Evolutionary conservation across 176 grass and related monocot species (phyloP).

Genomic region (Ensete ventricosum): DNA sequence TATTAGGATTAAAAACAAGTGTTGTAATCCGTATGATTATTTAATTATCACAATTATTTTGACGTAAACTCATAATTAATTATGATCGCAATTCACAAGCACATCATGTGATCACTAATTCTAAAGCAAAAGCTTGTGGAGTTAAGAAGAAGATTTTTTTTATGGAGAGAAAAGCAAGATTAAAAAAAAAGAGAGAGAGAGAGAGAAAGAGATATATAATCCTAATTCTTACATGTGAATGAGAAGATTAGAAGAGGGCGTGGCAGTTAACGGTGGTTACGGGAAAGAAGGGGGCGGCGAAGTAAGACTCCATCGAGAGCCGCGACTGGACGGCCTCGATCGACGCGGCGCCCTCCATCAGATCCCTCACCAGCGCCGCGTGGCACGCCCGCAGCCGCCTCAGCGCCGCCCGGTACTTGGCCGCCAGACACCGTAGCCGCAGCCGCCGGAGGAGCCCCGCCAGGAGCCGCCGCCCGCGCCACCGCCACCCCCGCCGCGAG

Average conservation of each 20-base stretch:
- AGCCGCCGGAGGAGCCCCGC: constrained; percentile 10
- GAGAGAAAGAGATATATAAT: no score
- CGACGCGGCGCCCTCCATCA: constrained; percentile 8
- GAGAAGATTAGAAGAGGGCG: not conserved
- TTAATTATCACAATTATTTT: no score
- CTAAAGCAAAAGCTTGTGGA: no score
- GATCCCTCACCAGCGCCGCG: constrained; percentile 2
- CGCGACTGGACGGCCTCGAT: constrained; percentile 1
- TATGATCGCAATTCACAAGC: not conserved
- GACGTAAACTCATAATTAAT: no score
- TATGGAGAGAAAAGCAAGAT: no score
- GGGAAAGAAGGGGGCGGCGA: constrained; percentile 8
- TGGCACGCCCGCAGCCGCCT: not conserved
- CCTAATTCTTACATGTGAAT: no score
- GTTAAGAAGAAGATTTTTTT: no score
- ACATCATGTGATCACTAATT: not conserved
- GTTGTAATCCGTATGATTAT: no score
- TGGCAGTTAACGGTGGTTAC: not conserved
- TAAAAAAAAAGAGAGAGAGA: no score
- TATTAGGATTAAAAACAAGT: no score
- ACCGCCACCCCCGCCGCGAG: not conserved
- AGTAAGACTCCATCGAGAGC: constrained; percentile 10
- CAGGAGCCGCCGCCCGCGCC: constrained; percentile 14
- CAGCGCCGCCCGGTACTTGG: constrained; percentile 15
- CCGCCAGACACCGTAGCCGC: constrained; percentile 9